phyloP scores from a whole-genome alignment of 805 yeast species.

The Lipomyces starkeyi region DNA sequence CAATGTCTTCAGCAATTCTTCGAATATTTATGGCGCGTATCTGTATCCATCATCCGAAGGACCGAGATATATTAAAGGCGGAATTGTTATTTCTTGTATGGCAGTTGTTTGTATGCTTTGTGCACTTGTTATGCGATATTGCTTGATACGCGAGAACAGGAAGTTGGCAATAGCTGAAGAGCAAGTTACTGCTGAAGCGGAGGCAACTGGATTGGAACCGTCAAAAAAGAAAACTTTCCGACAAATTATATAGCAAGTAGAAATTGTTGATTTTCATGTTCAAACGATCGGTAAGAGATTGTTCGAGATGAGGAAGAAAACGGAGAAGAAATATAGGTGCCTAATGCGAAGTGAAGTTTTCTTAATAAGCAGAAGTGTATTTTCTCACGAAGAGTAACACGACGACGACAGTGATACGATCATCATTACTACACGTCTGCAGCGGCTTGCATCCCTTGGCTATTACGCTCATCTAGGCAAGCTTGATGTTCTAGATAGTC shows the following conservation, averaged over 20 bases:
- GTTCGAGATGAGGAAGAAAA: too few species aligned
- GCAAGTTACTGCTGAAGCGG: conserved; percentile 8
- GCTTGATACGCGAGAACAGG: conserved; percentile 15
- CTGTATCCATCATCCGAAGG: conserved; percentile 24
- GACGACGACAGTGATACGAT: too few species aligned
- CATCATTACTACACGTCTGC: too few species aligned
- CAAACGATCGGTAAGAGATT: too few species aligned
- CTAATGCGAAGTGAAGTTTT: too few species aligned
- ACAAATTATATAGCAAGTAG: conserved; percentile 4
- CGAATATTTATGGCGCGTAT: conserved; percentile 24
- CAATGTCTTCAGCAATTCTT: conserved; percentile 8
- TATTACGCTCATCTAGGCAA: too few species aligned
- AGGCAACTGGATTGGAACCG: conserved; percentile 1
- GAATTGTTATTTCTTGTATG: conserved; percentile 12
- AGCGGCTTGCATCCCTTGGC: too few species aligned
- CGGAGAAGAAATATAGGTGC: too few species aligned
- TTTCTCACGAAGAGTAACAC: too few species aligned
- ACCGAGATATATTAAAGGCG: conserved; percentile 14
- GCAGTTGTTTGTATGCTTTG: conserved; percentile 49
- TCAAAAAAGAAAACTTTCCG: neutral
- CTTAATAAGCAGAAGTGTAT: too few species aligned
- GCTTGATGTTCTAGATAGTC: too few species aligned
- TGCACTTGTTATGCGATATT: conserved; percentile 12
- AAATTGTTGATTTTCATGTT: too few species aligned
- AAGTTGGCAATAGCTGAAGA: conserved; percentile 13